These are phyloP conservation scores for Zygnema circumcarinatum DNA, from an alignment of 139 green algal species.

Conservation along the genomic window DNA sequence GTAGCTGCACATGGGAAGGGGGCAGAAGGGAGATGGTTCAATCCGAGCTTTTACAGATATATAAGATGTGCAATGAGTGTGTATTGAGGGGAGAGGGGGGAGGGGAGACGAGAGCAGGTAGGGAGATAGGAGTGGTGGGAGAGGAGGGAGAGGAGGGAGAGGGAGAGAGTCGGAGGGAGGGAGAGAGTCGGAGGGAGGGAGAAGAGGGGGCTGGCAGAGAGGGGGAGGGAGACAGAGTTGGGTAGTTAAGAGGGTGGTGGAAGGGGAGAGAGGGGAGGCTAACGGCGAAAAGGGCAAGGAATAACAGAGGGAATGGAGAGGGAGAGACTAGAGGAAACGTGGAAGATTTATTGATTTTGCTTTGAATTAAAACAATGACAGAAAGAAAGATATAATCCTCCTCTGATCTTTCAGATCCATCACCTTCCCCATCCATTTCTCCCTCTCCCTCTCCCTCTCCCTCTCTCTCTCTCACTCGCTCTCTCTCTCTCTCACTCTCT, in stretches of 20 bases:
- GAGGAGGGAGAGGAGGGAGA: background rate
- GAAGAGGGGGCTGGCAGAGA: background rate
- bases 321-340: background rate
- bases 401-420: no score
- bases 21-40: no score
- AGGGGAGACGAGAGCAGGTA: background rate
- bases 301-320: background rate
- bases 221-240: background rate
- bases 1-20: background rate
- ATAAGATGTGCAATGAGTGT: no score
- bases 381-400: no score
- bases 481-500: no score
- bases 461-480: no score
- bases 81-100: constrained; percentile 1
- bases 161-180: background rate
- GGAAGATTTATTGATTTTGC: no score
- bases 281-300: background rate
- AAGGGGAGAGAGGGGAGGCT: background rate
- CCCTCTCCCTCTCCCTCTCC: no score
- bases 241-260: background rate
- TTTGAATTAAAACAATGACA: no score
- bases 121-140: background rate
- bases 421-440: no score
- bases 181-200: background rate
- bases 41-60: no score